Percentiles rank a stretch among this genome's conserved stretches.
These are phyloP conservation scores for Ulota crispa DNA, from an alignment of 225 moss, liverwort and hornwort species.

Conservation along the genomic window DNA sequence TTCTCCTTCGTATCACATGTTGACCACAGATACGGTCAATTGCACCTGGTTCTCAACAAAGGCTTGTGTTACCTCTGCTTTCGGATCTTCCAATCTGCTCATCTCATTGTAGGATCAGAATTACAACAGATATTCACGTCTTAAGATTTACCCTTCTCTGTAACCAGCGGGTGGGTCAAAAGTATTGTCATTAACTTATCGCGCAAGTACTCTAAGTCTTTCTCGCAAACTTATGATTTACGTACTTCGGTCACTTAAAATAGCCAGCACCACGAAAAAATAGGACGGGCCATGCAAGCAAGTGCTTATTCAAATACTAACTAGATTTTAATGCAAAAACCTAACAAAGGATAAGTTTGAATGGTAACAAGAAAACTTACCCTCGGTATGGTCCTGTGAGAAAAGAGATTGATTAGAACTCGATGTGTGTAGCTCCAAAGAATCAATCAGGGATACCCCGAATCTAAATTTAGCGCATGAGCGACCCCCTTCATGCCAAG, in stretches of 20 bases:
- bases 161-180: not conserved
- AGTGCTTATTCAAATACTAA: not conserved
- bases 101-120: not conserved
- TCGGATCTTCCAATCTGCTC: slow-evolving; percentile 80
- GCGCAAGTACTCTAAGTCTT: not conserved
- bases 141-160: not conserved
- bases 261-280: no score
- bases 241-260: no score
- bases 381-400: slow-evolving; percentile 32
- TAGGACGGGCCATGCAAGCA: no score
- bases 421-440: no score
- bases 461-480: no score
- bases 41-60: slow-evolving; percentile 62
- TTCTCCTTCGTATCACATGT: slow-evolving; percentile 47
- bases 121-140: not conserved
- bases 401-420: not conserved
- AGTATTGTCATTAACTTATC: not conserved
- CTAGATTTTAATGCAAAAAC: not conserved
- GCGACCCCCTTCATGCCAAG: no score
- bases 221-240: no score
- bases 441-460: no score
- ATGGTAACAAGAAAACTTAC: slow-evolving; percentile 25
- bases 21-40: slow-evolving; percentile 45
- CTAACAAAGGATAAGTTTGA: not conserved
- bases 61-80: slow-evolving; percentile 52